These are phyloP conservation scores for Dendrobium huoshanense DNA, from an alignment of 106 monocot species.

Conservation along the genomic window DNA sequence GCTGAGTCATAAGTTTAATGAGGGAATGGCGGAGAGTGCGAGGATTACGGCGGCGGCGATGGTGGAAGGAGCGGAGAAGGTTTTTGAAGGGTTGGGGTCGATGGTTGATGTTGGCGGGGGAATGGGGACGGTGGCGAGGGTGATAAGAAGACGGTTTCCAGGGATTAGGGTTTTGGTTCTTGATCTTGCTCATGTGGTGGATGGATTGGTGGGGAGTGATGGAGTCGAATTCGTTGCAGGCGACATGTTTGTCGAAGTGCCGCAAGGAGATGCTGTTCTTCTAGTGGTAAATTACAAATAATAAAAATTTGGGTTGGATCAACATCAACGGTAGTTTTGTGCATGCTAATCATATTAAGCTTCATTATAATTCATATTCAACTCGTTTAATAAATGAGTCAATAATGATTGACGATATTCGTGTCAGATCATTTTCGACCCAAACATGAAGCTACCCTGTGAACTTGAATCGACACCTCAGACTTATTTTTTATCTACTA, in stretches of 20 bases:
- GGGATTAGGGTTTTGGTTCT: neutral
- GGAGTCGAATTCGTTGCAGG: slow-evolving; percentile 2
- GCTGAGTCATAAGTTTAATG: slow-evolving; percentile 7
- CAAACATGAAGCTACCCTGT: too few species aligned
- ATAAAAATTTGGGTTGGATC: neutral
- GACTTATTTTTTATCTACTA: too few species aligned
- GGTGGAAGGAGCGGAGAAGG: neutral
- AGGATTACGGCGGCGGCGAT: neutral
- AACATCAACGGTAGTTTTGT: neutral
- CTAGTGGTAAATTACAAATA: slow-evolving; percentile 6
- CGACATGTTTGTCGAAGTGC: slow-evolving; percentile 16
- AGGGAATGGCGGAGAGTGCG: slow-evolving; percentile 12
- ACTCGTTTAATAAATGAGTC: too few species aligned
- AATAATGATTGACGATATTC: too few species aligned
- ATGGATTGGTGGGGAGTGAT: neutral
- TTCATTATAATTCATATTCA: too few species aligned
- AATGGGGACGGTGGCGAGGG: slow-evolving; percentile 5
- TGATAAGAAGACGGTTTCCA: slow-evolving; percentile 2
- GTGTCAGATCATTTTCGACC: too few species aligned
- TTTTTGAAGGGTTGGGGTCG: neutral
- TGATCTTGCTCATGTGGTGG: slow-evolving; percentile 13
- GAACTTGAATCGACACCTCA: too few species aligned
- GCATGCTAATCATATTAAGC: too few species aligned
- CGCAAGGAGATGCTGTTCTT: slow-evolving; percentile 1
- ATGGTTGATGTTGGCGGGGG: slow-evolving; percentile 18